Base-by-base conservation (phyloP, 139 green algal species). In the Edaphochlamys debaryana region DNA sequence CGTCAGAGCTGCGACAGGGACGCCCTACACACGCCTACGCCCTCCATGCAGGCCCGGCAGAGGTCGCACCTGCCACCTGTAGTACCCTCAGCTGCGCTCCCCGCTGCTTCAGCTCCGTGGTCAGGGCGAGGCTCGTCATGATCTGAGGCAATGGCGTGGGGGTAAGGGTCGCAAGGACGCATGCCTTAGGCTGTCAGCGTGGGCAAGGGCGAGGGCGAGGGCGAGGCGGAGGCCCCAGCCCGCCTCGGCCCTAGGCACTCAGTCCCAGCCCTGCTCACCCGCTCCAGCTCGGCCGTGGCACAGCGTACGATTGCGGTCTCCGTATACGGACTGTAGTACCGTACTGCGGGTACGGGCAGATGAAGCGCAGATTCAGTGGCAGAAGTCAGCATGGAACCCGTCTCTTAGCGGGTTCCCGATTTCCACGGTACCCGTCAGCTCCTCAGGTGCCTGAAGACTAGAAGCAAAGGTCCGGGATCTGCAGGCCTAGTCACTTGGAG, bases 261-360 rank as follows among this genome's bases (percentile, higher is more conserved):
- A n/a, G n/a, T n/a, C n/a, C n/a, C 37, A 3, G 41, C 20, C 30
- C 19, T 4, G 23, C 75, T 22, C 60, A 81, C 75, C 75, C 19
- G 32, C 6, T 81, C 38, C 2, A 41, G 30, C 58, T 81, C 60
- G 27, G 60, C 13, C 13, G 75, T 71, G 23, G 41, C 75, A 38
- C 60, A 71, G 4, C 75, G 40, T 6, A 81, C 60, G 32, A 81
- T 48, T 20, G 15, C 41, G 2, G 56, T 30, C 4, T 23, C 60
- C 41, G 60, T 81, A 41, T 72, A 81, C 2, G 75, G 60, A 29
- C 58, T 81, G 60, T 63, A 81, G 60, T 72, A 71, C n/a, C 56
- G 56, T 4, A 81, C 75, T 81, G 75, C n/a, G n/a, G n/a, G n/a
- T n/a, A n/a, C n/a, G n/a, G n/a, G n/a, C n/a, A n/a, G n/a, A n/a